These are phyloP conservation scores for Conringia planisiliqua DNA, from an alignment of 345 rosid species.

Conservation along the genomic window DNA sequence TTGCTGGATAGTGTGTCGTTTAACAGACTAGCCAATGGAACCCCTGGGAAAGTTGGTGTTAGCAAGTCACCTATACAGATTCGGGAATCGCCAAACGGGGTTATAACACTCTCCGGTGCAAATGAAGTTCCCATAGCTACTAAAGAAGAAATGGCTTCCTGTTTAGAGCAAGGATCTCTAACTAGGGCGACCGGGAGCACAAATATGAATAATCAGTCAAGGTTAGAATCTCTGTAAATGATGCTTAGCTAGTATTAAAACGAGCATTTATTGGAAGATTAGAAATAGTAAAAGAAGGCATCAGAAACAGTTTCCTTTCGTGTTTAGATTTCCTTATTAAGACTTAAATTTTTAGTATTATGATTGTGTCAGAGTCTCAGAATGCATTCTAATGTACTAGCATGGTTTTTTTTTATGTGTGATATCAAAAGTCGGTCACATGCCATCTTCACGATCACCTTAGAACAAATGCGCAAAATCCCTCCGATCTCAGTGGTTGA, in stretches of 20 bases:
- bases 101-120: conserved; percentile 74
- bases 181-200: conserved; percentile 84
- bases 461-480: conserved; percentile 68
- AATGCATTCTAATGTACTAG: conserved; percentile 29
- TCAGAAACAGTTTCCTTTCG: not conserved
- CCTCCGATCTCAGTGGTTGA: conserved; percentile 43
- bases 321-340: not conserved
- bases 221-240: conserved; percentile 41
- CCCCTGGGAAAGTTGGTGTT: conserved; percentile 47
- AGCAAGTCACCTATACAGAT: conserved; percentile 70
- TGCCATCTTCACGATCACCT: conserved; percentile 90
- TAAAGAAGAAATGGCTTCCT: conserved; percentile 72
- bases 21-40: conserved; percentile 56
- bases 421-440: conserved; percentile 70
- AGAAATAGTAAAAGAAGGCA: not conserved
- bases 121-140: conserved; percentile 59
- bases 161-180: conserved; percentile 77
- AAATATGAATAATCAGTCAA: conserved; percentile 80
- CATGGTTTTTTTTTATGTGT: conserved; percentile 33
- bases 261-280: not conserved
- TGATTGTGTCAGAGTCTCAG: not conserved
- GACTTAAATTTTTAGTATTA: not conserved
- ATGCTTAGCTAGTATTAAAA: not conserved
- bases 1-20: conserved; percentile 56
- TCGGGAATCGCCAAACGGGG: conserved; percentile 78